Conservation (phyloP, 2,329 filamentous ascomycete genomes). For the Botrytis deweyae region DNA sequence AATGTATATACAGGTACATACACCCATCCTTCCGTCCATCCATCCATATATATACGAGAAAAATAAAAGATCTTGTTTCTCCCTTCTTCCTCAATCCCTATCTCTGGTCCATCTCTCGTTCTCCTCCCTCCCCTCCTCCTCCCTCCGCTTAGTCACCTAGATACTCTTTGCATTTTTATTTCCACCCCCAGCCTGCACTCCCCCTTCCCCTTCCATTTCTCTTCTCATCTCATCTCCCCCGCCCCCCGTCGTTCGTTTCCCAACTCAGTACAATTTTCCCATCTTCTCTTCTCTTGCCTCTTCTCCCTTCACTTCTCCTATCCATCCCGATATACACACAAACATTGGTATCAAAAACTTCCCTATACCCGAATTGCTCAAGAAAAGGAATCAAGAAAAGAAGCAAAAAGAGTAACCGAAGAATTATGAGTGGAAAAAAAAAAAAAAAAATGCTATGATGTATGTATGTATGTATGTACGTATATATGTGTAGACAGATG, state of each 20-base stretch:
- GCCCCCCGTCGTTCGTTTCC: not conserved
- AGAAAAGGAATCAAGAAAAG: not conserved
- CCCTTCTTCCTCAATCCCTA: not conserved
- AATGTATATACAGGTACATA: not conserved
- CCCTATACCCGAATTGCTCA: not conserved
- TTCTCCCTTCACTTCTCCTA: not conserved
- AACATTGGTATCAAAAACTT: conserved; percentile 19
- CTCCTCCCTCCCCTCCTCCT: not conserved
- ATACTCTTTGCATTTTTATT: not conserved
- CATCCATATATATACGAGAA: conserved; percentile 1
- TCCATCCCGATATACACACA: not conserved
- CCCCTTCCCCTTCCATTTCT: too few species aligned
- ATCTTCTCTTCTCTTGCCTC: not conserved
- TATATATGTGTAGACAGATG: conserved; percentile 2
- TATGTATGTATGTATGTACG: not conserved
- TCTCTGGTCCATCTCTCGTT: too few species aligned
- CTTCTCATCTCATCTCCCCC: not conserved
- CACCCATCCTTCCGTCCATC: not conserved
- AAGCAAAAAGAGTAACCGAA: not conserved
- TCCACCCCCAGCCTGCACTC: not conserved
- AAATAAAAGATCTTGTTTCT: not conserved
- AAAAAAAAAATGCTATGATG: not conserved
- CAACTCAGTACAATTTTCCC: not conserved
- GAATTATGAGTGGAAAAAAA: not conserved
- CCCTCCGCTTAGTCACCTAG: not conserved